Evolutionary conservation across 148 eudicot genomes (phyloP).

Genomic region (Rhododendron vialii): DNA sequence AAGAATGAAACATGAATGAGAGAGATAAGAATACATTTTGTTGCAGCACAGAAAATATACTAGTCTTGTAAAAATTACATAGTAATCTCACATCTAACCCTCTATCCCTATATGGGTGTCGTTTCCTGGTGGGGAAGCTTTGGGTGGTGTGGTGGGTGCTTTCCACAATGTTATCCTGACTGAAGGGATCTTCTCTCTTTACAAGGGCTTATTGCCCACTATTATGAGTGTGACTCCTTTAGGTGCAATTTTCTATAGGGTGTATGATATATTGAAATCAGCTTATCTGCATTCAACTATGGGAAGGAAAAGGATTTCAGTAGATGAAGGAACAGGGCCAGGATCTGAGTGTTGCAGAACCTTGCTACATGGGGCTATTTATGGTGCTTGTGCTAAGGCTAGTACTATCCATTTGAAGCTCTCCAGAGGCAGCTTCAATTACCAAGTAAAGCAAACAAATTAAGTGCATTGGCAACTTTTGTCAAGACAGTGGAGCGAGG

Average conservation of each 20-base stretch:
- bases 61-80: too few relatives aligned
- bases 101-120: too few relatives aligned
- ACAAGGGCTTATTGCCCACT: constrained; percentile 62
- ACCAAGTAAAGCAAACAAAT: constrained; percentile 40
- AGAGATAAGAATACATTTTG: too few relatives aligned
- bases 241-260: constrained; percentile 64
- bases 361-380: constrained; percentile 56
- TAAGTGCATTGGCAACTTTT: constrained; percentile 49
- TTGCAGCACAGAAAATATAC: too few relatives aligned
- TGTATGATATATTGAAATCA: constrained; percentile 56
- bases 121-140: constrained; percentile 50
- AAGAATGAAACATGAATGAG: too few relatives aligned
- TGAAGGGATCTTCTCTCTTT: constrained; percentile 64
- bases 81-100: too few relatives aligned
- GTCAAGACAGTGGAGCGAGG: constrained; percentile 50
- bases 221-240: constrained; percentile 65
- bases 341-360: constrained; percentile 49
- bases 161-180: constrained; percentile 48
- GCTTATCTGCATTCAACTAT: constrained; percentile 50
- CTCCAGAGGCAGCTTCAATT: constrained; percentile 60
- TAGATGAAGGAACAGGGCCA: constrained; percentile 50
- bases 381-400: constrained; percentile 76
- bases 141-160: constrained; percentile 68
- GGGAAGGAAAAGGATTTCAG: constrained; percentile 45
- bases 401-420: constrained; percentile 67